Base-by-base conservation (phyloP, 352 stramenopile species). In the Saprolegnia diclina region DNA sequence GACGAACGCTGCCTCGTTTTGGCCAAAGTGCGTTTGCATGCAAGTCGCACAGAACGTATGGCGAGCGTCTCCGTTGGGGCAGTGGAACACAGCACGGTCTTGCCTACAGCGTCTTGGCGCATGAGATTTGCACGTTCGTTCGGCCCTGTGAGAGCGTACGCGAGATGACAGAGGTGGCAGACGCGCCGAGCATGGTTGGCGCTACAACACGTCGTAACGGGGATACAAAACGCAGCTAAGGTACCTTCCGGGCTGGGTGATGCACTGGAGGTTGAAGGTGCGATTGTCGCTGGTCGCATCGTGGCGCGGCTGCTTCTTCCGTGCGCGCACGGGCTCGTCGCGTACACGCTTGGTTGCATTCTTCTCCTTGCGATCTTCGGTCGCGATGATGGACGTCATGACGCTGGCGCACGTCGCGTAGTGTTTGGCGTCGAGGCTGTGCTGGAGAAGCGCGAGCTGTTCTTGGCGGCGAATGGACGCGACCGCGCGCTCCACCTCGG, bases 381-480 rank as follows among this genome's bases (percentile, higher is more conserved):
- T n/a, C 13, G 52, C 52, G n/a, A 54, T 5, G n/a, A 40, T n/a
- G 13, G 24, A 21, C 11, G 24, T 24, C 35, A 40, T 40, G 13
- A 69, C 10, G 6, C 46, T 69, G 21, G 63, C 50, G 22, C 63
- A 69, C 11, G 13, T 42, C 9, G 63, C 11, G 37, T 69, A 69
- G 26, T 69, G 63, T 22, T 69, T 62, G 42, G 42, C 13, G 35
- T 59, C 52, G 19, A 59, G 24, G n/a, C 52, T n/a, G 35, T 59
- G 52, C 35, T 59, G 52, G n/a, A 69, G 24, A 32, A 69, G 53
- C 4, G 63, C 63, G n/a, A 69, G 50, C 42, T 63, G 45, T 21
- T 69, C 63, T 1, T 52, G 53, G 9, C 26, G 48, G 5, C 63
- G 63, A 5, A 69, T 11, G n/a, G 63, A 57, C 16, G 62, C 19